Percentiles rank a stretch among this genome's conserved stretches.
phyloP scores from a whole-genome alignment of 2,329 filamentous ascomycete species.

The Fusarium sp. region DNA sequence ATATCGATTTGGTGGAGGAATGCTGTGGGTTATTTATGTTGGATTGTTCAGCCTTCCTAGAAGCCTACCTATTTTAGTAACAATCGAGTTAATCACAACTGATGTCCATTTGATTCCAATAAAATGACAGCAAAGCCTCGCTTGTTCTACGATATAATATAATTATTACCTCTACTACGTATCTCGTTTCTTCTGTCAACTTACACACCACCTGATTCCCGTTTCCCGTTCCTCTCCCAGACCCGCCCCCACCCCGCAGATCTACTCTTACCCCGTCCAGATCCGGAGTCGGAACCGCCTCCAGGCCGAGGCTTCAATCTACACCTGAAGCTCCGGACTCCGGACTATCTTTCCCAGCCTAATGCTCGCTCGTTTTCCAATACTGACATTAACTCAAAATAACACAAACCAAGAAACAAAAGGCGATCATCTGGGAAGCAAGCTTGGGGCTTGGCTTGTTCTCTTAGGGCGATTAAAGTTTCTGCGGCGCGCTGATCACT shows the following conservation, averaged over 20 bases:
- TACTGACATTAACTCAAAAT: constrained; percentile 5
- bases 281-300: constrained; percentile 40
- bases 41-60: too few relatives aligned
- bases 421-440: constrained; percentile 11
- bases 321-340: background rate
- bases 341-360: constrained; percentile 15
- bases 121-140: background rate
- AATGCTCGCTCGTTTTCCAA: constrained; percentile 9
- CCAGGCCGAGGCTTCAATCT: constrained; percentile 29
- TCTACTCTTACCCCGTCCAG: constrained; percentile 6
- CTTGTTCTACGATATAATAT: background rate
- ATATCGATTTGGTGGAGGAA: too few relatives aligned
- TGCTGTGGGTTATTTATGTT: too few relatives aligned
- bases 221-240: constrained; percentile 5
- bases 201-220: background rate
- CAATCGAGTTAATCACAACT: too few relatives aligned
- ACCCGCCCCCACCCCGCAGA: constrained; percentile 44
- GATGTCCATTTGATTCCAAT: background rate
- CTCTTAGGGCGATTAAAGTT: constrained; percentile 21
- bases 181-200: background rate
- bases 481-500: constrained; percentile 19
- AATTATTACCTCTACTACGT: background rate
- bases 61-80: too few relatives aligned
- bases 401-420: background rate
- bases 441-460: constrained; percentile 22